phyloP scores from a whole-genome alignment of 2,329 filamentous ascomycete genomes.

The Fusarium odoratissimum region DNA sequence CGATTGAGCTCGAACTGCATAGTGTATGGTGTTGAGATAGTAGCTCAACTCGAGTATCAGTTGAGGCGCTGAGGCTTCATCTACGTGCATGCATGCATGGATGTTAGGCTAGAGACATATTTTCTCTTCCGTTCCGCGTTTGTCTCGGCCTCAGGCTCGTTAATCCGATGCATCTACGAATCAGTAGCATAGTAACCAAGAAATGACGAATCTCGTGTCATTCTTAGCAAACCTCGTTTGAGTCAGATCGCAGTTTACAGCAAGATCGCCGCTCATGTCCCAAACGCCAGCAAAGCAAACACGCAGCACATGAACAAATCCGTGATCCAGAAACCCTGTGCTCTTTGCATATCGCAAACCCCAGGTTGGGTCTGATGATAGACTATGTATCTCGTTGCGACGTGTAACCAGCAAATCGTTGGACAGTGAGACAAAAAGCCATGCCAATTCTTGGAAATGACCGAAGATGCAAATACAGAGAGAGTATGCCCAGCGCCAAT shows the following conservation, averaged over 20 bases:
- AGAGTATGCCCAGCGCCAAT: constrained; percentile 29
- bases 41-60: constrained; percentile 1
- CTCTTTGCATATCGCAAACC: constrained; percentile 15
- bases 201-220: constrained; percentile 20
- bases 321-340: constrained; percentile 4
- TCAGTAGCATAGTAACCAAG: background rate
- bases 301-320: constrained; percentile 22
- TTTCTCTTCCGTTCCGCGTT: background rate
- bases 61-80: constrained; percentile 2
- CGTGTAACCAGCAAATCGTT: constrained; percentile 25
- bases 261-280: constrained; percentile 5
- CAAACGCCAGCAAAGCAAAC: constrained; percentile 7
- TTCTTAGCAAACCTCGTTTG: constrained; percentile 20
- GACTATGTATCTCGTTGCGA: background rate
- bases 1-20: constrained; percentile 1
- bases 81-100: background rate
- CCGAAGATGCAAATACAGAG: constrained; percentile 4
- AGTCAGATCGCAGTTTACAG: background rate
- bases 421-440: constrained; percentile 30
- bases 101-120: background rate
- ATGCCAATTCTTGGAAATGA: constrained; percentile 16
- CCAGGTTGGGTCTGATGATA: constrained; percentile 21
- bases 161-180: background rate
- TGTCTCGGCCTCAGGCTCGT: background rate
- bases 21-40: constrained; percentile 11